Percentiles rank a stretch among this genome's conserved stretches.
Conservation (phyloP, 2,329 filamentous ascomycete genomes). For the Pseudocercospora eumusae region DNA sequence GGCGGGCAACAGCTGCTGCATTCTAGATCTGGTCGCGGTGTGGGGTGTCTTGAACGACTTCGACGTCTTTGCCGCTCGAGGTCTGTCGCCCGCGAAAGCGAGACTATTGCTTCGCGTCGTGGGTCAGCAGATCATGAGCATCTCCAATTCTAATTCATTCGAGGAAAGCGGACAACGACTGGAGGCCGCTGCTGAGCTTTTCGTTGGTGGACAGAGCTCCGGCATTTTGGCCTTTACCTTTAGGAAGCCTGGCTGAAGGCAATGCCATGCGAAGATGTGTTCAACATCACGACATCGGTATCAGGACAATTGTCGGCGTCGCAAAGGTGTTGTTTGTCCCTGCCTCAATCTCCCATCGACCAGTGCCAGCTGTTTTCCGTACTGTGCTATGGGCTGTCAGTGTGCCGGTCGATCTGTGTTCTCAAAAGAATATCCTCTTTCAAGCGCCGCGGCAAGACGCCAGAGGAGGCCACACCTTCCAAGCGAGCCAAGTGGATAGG, state of each 20-base stretch:
- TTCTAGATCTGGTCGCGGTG: constrained; percentile 24
- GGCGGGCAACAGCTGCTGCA: constrained; percentile 18
- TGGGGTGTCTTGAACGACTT: constrained; percentile 25
- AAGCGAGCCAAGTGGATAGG: too few species aligned
- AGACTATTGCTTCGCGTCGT: constrained; percentile 11
- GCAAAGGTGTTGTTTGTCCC: not conserved
- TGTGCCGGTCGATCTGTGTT: too few species aligned
- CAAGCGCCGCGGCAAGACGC: too few species aligned
- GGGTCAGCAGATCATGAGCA: constrained; percentile 19
- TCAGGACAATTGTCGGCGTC: not conserved
- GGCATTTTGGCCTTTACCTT: constrained; percentile 25
- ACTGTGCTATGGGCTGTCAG: too few species aligned
- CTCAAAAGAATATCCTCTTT: too few species aligned
- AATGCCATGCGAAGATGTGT: not conserved
- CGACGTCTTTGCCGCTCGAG: constrained; percentile 23
- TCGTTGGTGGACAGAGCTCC: constrained; percentile 19
- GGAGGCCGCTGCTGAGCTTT: constrained; percentile 22
- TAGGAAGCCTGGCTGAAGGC: constrained; percentile 7
- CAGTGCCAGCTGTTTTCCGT: too few species aligned
- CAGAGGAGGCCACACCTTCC: too few species aligned
- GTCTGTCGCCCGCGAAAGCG: constrained; percentile 16
- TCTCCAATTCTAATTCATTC: constrained; percentile 11
- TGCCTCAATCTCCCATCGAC: not conserved
- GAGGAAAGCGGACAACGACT: constrained; percentile 16
- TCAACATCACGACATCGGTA: not conserved